Conservation (phyloP, 768 basidiomycete species). For the Amanita brunnescens region DNA sequence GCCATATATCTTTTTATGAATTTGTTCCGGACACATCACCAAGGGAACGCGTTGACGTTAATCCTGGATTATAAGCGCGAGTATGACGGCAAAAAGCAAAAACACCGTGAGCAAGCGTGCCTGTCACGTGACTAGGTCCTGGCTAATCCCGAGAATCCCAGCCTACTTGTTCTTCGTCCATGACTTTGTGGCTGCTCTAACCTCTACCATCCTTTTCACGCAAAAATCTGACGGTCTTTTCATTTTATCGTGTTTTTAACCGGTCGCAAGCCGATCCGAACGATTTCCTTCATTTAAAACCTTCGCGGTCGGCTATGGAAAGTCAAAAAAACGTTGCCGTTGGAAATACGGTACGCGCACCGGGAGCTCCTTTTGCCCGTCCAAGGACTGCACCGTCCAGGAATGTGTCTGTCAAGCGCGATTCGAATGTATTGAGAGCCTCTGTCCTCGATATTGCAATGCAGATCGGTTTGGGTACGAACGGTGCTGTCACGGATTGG, state of each 20-base stretch:
- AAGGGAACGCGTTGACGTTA: background rate
- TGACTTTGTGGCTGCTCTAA: background rate
- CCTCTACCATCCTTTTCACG: background rate
- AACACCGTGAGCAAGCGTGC: background rate
- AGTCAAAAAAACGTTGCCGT: background rate
- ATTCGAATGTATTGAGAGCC: slow-evolving; percentile 55
- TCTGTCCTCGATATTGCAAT: slow-evolving; percentile 70
- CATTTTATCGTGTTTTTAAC: background rate
- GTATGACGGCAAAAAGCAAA: background rate
- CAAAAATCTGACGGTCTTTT: background rate
- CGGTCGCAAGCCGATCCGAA: slow-evolving; percentile 4
- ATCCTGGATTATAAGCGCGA: too few relatives aligned
- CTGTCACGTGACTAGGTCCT: background rate
- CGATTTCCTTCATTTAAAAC: background rate
- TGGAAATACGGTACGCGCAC: slow-evolving; percentile 5
- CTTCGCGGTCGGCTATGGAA: background rate
- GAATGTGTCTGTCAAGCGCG: slow-evolving; percentile 21
- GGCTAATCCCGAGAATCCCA: background rate
- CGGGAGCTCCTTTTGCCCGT: slow-evolving; percentile 2
- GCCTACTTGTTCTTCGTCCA: background rate
- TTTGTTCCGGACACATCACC: background rate
- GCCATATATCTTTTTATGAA: too few relatives aligned
- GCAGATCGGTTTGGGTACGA: slow-evolving; percentile 54
- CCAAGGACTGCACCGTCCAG: background rate
- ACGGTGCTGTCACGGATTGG: slow-evolving; percentile 56